phyloP scores from a whole-genome alignment of 352 stramenopile species.

The Phytopythium montanum region DNA sequence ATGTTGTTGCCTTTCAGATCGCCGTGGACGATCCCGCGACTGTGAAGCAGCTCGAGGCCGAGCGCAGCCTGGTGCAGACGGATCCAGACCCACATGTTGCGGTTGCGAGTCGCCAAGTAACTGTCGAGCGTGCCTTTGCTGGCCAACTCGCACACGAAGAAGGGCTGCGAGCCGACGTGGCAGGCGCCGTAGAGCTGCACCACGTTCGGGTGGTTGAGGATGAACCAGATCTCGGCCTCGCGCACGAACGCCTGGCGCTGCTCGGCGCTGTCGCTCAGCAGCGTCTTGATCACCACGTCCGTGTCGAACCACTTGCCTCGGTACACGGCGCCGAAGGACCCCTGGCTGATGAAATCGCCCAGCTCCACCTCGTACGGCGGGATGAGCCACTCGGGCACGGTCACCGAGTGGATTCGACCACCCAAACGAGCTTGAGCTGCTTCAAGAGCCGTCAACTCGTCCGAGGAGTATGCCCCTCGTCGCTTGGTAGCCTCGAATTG shows the following conservation, averaged over 20 bases:
- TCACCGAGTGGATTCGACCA: background rate
- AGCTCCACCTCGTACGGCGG: constrained; percentile 27
- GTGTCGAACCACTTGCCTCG: constrained; percentile 23
- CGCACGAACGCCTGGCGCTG: constrained; percentile 14
- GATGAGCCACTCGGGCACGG: constrained; percentile 20
- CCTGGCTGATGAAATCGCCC: constrained; percentile 18
- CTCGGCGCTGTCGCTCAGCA: background rate
- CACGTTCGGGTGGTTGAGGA: constrained; percentile 28
- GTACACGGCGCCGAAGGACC: constrained; percentile 20
- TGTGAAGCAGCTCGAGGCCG: constrained; percentile 28
- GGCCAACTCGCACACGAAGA: constrained; percentile 27
- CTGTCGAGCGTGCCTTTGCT: constrained; percentile 11
- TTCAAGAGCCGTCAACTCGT: background rate
- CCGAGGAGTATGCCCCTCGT: background rate
- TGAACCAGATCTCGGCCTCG: constrained; percentile 28
- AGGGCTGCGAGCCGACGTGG: constrained; percentile 24
- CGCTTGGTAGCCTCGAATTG: background rate
- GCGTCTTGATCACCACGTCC: constrained; percentile 27
- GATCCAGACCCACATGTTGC: constrained; percentile 9
- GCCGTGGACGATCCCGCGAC: constrained; percentile 27
- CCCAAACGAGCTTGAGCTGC: background rate
- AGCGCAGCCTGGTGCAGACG: constrained; percentile 17
- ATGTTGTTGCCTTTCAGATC: constrained; percentile 39
- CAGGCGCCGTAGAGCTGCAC: constrained; percentile 30
- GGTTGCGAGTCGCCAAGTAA: constrained; percentile 13